phyloP scores from a whole-genome alignment of 352 stramenopile genomes.

The Pythium pectinolyticum region DNA sequence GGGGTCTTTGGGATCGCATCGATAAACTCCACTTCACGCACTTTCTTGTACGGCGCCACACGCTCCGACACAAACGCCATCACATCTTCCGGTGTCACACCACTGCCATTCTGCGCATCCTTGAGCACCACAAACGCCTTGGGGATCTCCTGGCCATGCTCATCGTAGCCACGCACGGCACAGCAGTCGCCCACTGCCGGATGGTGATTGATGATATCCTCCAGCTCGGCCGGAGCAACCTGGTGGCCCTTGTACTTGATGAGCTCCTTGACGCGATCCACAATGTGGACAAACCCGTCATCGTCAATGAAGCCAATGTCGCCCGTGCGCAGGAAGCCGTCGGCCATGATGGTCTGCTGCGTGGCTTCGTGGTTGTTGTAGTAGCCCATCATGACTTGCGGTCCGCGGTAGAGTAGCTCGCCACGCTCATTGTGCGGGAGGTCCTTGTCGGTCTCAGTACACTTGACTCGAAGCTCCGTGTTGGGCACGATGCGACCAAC shows the following conservation, averaged over 20 bases:
- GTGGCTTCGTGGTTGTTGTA: conserved; percentile 88
- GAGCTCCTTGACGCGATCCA: conserved; percentile 92
- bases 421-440: conserved; percentile 38
- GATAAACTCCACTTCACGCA: conserved; percentile 79
- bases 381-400: conserved; percentile 61
- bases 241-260: conserved; percentile 96
- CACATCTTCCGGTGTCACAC: conserved; percentile 55
- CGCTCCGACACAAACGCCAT: conserved; percentile 71
- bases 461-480: conserved; percentile 46
- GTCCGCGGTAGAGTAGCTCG: conserved; percentile 71
- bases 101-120: conserved; percentile 18
- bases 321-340: conserved; percentile 88
- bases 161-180: conserved; percentile 46
- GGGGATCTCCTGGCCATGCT: conserved; percentile 82
- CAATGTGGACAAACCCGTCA: conserved; percentile 91
- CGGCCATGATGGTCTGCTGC: conserved; percentile 64
- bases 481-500: conserved; percentile 42
- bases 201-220: conserved; percentile 89
- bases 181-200: conserved; percentile 42
- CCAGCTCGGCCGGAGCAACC: conserved; percentile 91
- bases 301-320: conserved; percentile 92
- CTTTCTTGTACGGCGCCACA: conserved; percentile 77
- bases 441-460: conserved; percentile 34
- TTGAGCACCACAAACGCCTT: conserved; percentile 90
- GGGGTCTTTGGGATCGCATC: conserved; percentile 89